Evolutionary conservation across 192 early-diverging fungal genomes (phyloP).

Genomic region (Entophlyctis helioformis): DNA sequence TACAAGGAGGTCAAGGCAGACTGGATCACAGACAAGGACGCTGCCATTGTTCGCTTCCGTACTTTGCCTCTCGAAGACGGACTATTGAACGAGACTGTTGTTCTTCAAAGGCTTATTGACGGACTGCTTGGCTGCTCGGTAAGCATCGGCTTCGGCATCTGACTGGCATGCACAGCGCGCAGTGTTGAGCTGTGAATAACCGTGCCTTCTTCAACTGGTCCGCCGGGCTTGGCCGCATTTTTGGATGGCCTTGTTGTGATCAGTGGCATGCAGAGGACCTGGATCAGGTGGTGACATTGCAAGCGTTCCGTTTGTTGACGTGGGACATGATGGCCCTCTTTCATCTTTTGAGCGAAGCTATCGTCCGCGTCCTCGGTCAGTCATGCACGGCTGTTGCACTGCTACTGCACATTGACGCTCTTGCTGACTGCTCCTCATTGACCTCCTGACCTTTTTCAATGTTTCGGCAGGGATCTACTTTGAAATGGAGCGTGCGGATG

Average conservation of each 20-base stretch:
- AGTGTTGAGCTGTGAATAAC: no score
- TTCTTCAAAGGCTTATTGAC: conserved; percentile 57
- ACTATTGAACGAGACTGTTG: conserved; percentile 44
- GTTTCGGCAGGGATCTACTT: conserved; percentile 48
- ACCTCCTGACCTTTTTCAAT: neutral
- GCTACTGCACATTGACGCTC: neutral
- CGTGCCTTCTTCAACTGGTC: no score
- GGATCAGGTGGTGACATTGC: conserved; percentile 59
- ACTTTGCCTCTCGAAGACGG: conserved; percentile 43
- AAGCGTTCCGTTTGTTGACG: conserved; percentile 57
- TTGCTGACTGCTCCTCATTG: neutral
- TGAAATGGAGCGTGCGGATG: conserved; percentile 56
- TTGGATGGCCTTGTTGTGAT: neutral
- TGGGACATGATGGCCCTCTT: conserved; percentile 63
- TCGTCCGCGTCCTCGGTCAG: conserved; percentile 60
- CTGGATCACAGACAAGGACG: conserved; percentile 43
- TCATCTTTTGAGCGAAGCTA: conserved; percentile 65
- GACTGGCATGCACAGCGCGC: no score
- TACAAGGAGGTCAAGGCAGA: conserved; percentile 54
- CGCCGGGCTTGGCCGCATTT: no score
- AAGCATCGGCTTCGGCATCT: conserved; percentile 7
- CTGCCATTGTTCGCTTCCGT: conserved; percentile 35
- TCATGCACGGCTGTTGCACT: no score
- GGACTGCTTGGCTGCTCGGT: conserved; percentile 61
- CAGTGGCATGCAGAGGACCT: conserved; percentile 64